A percentile compares a stretch with the other conserved stretches of the same genome.
Conservation (phyloP, 768 basidiomycete genomes). For the Gloeostereum incarnatum region DNA sequence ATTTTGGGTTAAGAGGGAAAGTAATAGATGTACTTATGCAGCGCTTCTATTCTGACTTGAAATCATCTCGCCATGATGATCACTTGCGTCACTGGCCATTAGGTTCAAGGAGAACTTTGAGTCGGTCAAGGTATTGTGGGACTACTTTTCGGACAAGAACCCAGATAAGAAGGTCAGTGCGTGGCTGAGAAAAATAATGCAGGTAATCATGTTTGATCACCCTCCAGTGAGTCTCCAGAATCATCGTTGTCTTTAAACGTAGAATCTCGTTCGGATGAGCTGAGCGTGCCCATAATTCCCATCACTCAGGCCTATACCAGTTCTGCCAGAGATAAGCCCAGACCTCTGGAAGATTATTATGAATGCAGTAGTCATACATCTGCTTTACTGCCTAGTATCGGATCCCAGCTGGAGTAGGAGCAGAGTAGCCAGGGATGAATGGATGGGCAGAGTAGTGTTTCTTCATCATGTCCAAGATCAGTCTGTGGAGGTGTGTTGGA, state of each 20-base stretch:
- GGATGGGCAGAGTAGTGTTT: constrained; percentile 6
- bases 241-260: constrained; percentile 15
- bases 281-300: constrained; percentile 15
- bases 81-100: constrained; percentile 4
- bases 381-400: constrained; percentile 39
- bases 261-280: constrained; percentile 5
- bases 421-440: constrained; percentile 16
- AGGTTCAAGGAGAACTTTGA: not conserved
- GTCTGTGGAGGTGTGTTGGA: not conserved
- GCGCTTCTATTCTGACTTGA: constrained; percentile 9
- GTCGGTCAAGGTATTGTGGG: constrained; percentile 4
- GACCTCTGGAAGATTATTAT: constrained; percentile 11
- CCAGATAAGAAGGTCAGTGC: constrained; percentile 13
- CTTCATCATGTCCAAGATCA: not conserved
- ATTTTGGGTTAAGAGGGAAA: no score
- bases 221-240: constrained; percentile 14
- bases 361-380: constrained; percentile 13
- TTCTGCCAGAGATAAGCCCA: constrained; percentile 16
- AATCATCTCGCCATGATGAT: constrained; percentile 5
- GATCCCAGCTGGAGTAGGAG: constrained; percentile 15
- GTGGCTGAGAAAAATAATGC: constrained; percentile 11
- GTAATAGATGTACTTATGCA: no score
- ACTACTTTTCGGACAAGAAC: constrained; percentile 9
- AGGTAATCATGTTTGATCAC: constrained; percentile 15
- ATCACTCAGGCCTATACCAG: constrained; percentile 13